Conservation (phyloP, 768 basidiomycete species). For the Boletus speciosus region DNA sequence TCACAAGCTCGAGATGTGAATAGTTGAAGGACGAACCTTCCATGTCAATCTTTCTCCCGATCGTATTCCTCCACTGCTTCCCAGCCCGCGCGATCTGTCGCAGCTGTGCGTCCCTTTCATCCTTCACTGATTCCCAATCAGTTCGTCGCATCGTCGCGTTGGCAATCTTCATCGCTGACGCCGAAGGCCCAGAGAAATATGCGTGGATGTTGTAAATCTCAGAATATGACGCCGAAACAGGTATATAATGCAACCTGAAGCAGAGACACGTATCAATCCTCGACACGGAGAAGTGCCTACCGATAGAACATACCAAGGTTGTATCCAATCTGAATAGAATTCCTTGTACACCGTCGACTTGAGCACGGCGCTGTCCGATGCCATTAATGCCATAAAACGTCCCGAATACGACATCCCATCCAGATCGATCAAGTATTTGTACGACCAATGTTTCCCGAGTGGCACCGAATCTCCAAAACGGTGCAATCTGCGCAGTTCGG, state of each 20-base stretch:
- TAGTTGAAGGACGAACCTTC: constrained; percentile 57
- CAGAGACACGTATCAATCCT: background rate
- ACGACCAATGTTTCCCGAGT: constrained; percentile 84
- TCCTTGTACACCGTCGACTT: constrained; percentile 92
- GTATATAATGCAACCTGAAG: constrained; percentile 89
- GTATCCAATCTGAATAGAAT: constrained; percentile 87
- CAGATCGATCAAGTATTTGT: constrained; percentile 89
- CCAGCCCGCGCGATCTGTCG: constrained; percentile 86
- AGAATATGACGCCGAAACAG: constrained; percentile 77
- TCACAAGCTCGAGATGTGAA: background rate
- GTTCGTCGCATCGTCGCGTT: constrained; percentile 44
- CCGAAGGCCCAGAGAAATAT: constrained; percentile 86
- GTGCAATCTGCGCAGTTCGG: constrained; percentile 58
- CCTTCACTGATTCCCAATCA: constrained; percentile 31
- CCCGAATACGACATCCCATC: constrained; percentile 97
- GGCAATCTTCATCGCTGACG: constrained; percentile 49
- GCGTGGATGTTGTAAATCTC: constrained; percentile 94
- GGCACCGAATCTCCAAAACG: constrained; percentile 74
- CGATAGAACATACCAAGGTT: constrained; percentile 65
- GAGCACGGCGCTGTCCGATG: constrained; percentile 84
- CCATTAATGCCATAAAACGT: constrained; percentile 79
- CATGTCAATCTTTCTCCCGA: constrained; percentile 85
- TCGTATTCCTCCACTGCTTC: constrained; percentile 86
- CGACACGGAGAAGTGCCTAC: background rate
- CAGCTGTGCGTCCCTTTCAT: constrained; percentile 69